Percentiles rank a stretch among this genome's conserved stretches.
Conservation (phyloP, 192 early-diverging fungal genomes). For the Umbelopsis vinacea region DNA sequence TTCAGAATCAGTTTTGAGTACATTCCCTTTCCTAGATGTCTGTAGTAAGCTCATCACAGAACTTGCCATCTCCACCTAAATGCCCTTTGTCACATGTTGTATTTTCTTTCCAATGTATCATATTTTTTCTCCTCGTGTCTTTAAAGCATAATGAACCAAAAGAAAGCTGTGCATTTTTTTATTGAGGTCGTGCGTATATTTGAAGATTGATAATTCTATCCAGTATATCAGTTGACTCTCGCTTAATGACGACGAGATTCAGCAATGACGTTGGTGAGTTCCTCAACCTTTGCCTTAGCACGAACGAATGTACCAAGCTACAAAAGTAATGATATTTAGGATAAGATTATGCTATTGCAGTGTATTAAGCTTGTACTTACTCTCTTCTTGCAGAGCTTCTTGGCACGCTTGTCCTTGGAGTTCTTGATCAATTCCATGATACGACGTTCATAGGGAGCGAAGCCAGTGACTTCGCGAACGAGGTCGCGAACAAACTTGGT, state of each 20-base stretch:
- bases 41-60: constrained; percentile 94
- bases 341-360: background rate
- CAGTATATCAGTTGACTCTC: background rate
- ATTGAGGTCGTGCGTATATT: constrained; percentile 48
- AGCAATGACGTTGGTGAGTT: constrained; percentile 91
- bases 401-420: constrained; percentile 99
- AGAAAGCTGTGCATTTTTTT: constrained; percentile 40
- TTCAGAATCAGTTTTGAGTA: constrained; percentile 26
- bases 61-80: constrained; percentile 67
- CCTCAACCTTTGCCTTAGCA: constrained; percentile 99
- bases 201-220: constrained; percentile 46
- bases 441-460: constrained; percentile 96
- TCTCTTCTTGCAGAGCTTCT: constrained; percentile 98
- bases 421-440: constrained; percentile 99
- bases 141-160: background rate
- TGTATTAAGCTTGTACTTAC: constrained; percentile 43
- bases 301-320: constrained; percentile 95
- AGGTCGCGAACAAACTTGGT: constrained; percentile 89
- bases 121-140: constrained; percentile 3
- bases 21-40: constrained; percentile 92
- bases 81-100: background rate
- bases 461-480: constrained; percentile 96
- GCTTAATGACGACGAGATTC: constrained; percentile 80
- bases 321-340: background rate
- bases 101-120: constrained; percentile 27